Conservation (phyloP, 2,329 filamentous ascomycete genomes). For the Fusarium sp. region DNA sequence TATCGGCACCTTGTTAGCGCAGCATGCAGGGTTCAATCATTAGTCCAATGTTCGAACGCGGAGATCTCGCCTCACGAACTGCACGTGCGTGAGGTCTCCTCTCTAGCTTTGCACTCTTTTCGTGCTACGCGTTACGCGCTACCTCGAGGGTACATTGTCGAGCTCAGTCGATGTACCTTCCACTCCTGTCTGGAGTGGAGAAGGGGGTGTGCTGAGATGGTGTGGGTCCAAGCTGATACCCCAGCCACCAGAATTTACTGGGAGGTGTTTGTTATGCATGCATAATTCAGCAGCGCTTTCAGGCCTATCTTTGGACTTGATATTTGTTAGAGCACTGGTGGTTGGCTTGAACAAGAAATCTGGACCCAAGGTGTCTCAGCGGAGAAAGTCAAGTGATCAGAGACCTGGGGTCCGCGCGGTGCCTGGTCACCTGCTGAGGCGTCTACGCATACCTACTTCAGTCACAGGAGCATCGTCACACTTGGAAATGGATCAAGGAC, state of each 20-base stretch:
- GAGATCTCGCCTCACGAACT: conserved; percentile 21
- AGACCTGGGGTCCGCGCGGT: conserved; percentile 10
- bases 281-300: background rate
- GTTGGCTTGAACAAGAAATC: background rate
- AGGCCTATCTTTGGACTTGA: background rate
- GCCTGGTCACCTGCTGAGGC: conserved; percentile 20
- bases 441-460: background rate
- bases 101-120: background rate
- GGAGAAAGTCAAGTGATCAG: conserved; percentile 29
- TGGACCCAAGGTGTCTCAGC: conserved; percentile 7
- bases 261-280: background rate
- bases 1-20: conserved; percentile 1
- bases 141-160: conserved; percentile 11
- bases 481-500: background rate
- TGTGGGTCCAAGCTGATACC: conserved; percentile 3
- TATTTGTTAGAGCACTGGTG: conserved; percentile 1
- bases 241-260: conserved; percentile 21
- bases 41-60: conserved; percentile 13
- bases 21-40: conserved; percentile 20
- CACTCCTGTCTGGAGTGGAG: conserved; percentile 1
- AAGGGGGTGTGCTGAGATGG: conserved; percentile 1
- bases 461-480: conserved; percentile 26
- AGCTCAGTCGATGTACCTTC: conserved; percentile 13
- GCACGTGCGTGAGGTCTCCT: background rate
- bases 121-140: conserved; percentile 20